Percentiles rank a stretch among this genome's conserved stretches.
These are phyloP conservation scores for Penicillium sp. DNA, from an alignment of 2,329 filamentous ascomycete species.

Conservation along the genomic window DNA sequence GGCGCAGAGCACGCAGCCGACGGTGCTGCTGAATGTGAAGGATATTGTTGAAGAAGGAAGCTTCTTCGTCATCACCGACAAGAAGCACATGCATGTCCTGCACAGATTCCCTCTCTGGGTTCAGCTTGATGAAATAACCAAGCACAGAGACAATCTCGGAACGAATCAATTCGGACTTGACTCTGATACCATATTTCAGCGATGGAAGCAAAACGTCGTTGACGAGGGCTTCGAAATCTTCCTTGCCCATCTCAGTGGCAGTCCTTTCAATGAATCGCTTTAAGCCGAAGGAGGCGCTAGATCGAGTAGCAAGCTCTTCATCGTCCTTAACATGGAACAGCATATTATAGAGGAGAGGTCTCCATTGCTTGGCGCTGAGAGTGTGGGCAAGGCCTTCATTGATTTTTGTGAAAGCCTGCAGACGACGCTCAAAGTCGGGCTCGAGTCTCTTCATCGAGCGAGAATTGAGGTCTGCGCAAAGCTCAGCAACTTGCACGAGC, in stretches of 20 bases:
- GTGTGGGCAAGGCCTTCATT: constrained; percentile 56
- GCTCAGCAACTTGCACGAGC: constrained; percentile 57
- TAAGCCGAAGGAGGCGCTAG: constrained; percentile 75
- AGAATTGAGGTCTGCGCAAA: constrained; percentile 78
- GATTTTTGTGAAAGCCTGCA: constrained; percentile 69
- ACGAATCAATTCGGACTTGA: constrained; percentile 76
- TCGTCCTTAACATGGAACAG: constrained; percentile 79
- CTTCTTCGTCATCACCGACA: constrained; percentile 66
- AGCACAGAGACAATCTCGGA: constrained; percentile 75
- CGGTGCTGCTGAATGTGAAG: constrained; percentile 83
- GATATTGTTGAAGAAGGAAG: constrained; percentile 88
- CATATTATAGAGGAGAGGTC: constrained; percentile 81
- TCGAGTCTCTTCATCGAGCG: constrained; percentile 67
- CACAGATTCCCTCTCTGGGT: constrained; percentile 65
- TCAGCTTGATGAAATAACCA: constrained; percentile 67
- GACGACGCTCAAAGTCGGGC: constrained; percentile 77
- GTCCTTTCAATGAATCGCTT: constrained; percentile 69
- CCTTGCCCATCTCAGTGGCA: constrained; percentile 39
- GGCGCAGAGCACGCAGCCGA: constrained; percentile 74
- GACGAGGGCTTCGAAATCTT: constrained; percentile 55
- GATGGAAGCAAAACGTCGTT: constrained; percentile 65
- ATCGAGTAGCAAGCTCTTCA: constrained; percentile 80
- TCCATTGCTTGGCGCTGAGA: constrained; percentile 72
- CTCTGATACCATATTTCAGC: constrained; percentile 68
- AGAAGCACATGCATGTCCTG: constrained; percentile 69